phyloP scores from a whole-genome alignment of 2,329 filamentous ascomycete genomes.

The Trichoderma gracile region DNA sequence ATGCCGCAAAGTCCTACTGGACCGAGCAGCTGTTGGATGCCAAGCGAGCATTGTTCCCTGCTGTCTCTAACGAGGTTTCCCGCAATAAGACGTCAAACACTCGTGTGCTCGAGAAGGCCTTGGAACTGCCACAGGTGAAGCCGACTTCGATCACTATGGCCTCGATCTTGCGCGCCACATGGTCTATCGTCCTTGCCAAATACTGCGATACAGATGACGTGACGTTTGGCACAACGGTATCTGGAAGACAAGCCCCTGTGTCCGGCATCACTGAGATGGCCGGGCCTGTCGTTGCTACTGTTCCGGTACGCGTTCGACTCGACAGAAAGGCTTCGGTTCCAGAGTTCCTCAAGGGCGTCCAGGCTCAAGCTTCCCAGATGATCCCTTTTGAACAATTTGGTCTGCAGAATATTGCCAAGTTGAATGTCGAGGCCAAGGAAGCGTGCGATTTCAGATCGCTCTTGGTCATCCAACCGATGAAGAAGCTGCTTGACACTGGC shows the following conservation, averaged over 20 bases:
- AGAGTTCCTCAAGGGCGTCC: constrained; percentile 22
- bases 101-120: constrained; percentile 1
- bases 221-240: constrained; percentile 30
- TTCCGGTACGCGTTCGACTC: constrained; percentile 24
- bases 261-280: constrained; percentile 30
- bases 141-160: constrained; percentile 28
- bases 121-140: neutral
- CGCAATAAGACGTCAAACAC: neutral
- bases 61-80: neutral
- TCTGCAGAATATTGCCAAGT: constrained; percentile 31
- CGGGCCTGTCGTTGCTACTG: constrained; percentile 30
- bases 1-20: constrained; percentile 17
- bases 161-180: constrained; percentile 26
- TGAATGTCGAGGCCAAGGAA: constrained; percentile 26
- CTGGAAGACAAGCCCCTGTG: constrained; percentile 31
- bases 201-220: constrained; percentile 29
- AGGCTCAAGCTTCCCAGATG: constrained; percentile 28
- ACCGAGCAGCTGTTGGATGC: constrained; percentile 21
- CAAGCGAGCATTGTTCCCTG: constrained; percentile 23
- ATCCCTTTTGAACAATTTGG: constrained; percentile 31
- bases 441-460: constrained; percentile 31
- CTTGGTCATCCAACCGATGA: constrained; percentile 29
- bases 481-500: neutral
- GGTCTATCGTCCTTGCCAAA: constrained; percentile 9
- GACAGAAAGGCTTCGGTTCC: neutral